Conservation (phyloP, 169 alveolate genomes). For the Prorocentrum cordatum region DNA sequence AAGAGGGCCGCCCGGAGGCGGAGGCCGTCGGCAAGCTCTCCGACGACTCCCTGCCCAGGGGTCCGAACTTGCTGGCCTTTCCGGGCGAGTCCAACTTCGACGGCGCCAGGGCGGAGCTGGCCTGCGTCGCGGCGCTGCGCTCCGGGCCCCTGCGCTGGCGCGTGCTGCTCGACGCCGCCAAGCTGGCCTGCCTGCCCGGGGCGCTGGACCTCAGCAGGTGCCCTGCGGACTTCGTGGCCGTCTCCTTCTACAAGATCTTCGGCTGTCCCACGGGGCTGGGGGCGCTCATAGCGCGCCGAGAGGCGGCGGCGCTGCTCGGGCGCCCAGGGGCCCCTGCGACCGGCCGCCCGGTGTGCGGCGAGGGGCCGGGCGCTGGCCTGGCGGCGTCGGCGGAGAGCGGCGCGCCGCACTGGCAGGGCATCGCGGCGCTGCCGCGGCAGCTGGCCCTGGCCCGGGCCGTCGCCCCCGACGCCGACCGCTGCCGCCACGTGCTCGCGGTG, state of each 20-base stretch:
- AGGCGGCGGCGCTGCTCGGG: conserved; percentile 15
- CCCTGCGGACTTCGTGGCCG: conserved; percentile 43
- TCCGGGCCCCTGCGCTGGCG: too few relatives aligned
- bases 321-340: neutral
- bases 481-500: neutral
- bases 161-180: conserved; percentile 44
- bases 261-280: conserved; percentile 58
- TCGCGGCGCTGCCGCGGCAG: conserved; percentile 1
- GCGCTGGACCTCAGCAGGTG: neutral
- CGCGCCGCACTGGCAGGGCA: conserved; percentile 16
- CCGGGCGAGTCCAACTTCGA: conserved; percentile 65
- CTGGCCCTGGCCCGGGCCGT: neutral
- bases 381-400: neutral
- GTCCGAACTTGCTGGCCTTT: neutral
- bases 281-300: conserved; percentile 37
- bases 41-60: neutral
- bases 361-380: neutral
- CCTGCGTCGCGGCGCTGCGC: too few relatives aligned
- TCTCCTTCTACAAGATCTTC: conserved; percentile 64
- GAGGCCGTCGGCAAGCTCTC: neutral
- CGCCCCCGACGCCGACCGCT: neutral
- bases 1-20: neutral
- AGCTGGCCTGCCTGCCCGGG: conserved; percentile 39
- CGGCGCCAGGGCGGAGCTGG: conserved; percentile 5
- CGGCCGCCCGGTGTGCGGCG: neutral